Evolutionary conservation across 108 stramenopile genomes (phyloP).

Genomic region (Cyclotella atomus): DNA sequence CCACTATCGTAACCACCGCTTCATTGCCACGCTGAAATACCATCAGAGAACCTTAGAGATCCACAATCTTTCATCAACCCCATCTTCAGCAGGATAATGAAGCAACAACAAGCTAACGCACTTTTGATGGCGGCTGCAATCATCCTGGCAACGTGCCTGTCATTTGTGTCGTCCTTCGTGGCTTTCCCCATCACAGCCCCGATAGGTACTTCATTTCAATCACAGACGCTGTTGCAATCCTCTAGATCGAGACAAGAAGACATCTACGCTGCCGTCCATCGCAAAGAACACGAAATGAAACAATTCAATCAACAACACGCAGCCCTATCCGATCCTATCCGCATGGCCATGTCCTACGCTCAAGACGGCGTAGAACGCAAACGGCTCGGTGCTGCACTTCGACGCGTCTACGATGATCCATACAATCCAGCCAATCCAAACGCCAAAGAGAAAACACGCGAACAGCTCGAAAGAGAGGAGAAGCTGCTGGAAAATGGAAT

Average conservation of each 20-base stretch:
- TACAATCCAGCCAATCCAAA: slow-evolving; percentile 73
- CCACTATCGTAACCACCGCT: too few species aligned
- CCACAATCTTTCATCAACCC: too few species aligned
- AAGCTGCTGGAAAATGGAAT: slow-evolving; percentile 72
- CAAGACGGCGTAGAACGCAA: slow-evolving; percentile 66
- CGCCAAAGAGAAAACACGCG: slow-evolving; percentile 34
- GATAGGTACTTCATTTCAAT: neutral
- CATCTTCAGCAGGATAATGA: too few species aligned
- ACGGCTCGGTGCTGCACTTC: slow-evolving; percentile 80
- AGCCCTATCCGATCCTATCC: slow-evolving; percentile 78
- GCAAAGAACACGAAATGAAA: slow-evolving; percentile 92
- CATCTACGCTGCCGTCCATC: slow-evolving; percentile 85
- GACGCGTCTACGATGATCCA: slow-evolving; percentile 85
- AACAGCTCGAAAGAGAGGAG: slow-evolving; percentile 57
- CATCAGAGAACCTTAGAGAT: too few species aligned
- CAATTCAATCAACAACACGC: slow-evolving; percentile 70
- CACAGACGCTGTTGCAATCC: slow-evolving; percentile 14
- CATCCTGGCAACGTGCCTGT: neutral
- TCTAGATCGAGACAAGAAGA: slow-evolving; percentile 54
- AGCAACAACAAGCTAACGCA: neutral
- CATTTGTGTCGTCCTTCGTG: neutral
- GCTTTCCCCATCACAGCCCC: neutral
- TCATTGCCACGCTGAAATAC: too few species aligned
- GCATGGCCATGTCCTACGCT: slow-evolving; percentile 87
- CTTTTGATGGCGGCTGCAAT: neutral